Evolutionary conservation across 768 basidiomycete species (phyloP).

Genomic region (Naematelia aurantialba): DNA sequence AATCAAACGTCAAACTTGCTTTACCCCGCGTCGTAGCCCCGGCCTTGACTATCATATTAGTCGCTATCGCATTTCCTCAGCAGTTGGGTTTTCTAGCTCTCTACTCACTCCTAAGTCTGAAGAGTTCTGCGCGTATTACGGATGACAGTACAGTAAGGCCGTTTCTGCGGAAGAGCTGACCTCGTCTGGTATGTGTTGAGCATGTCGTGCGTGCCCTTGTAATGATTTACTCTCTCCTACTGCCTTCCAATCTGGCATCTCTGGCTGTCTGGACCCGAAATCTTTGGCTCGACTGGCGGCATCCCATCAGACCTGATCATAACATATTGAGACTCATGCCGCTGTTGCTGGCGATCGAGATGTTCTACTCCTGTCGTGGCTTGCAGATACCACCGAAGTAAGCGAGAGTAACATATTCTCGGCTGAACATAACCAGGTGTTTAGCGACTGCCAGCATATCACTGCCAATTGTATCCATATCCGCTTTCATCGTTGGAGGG

Average conservation of each 20-base stretch:
- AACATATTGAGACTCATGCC: conserved; percentile 27
- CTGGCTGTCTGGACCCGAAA: conserved; percentile 88
- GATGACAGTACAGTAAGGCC: not conserved
- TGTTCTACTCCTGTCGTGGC: not conserved
- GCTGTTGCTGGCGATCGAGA: conserved; percentile 11
- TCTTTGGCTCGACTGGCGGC: conserved; percentile 68
- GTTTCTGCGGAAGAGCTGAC: conserved; percentile 47
- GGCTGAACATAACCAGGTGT: not conserved
- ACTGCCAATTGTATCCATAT: not conserved
- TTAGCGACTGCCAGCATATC: not conserved
- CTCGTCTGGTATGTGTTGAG: conserved; percentile 65
- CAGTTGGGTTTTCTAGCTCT: not conserved
- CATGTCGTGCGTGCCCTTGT: not conserved
- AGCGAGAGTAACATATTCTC: not conserved
- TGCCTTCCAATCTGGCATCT: conserved; percentile 72
- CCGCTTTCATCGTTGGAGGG: conserved; percentile 7
- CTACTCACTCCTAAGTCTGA: not conserved
- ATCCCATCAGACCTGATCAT: conserved; percentile 79
- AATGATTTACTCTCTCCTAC: conserved; percentile 56
- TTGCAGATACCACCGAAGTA: conserved; percentile 5
- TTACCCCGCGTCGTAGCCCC: not conserved
- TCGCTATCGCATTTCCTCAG: not conserved
- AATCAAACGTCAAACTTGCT: not conserved
- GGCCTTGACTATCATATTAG: not conserved
- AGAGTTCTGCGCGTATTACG: not conserved